phyloP scores from a whole-genome alignment of 2,329 filamentous ascomycete genomes.

The Chrysoporthe deuterocubensis region DNA sequence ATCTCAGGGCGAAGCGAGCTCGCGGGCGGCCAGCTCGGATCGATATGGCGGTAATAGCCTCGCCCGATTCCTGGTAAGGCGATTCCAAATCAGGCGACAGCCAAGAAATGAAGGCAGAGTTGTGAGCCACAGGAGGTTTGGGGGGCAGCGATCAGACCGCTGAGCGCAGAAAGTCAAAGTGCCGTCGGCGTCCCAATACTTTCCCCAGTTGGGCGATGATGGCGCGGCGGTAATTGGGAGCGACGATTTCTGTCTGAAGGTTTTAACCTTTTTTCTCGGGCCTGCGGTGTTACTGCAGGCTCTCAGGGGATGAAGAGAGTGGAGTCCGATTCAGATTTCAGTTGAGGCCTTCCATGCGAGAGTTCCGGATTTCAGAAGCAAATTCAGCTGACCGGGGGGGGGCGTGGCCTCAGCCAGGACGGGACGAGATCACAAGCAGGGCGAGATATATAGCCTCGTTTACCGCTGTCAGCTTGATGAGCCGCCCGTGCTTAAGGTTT shows the following conservation, averaged over 20 bases:
- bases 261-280: not conserved
- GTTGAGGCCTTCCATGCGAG: not conserved
- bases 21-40: slow-evolving; percentile 3
- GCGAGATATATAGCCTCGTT: not conserved
- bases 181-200: not conserved
- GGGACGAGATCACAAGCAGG: not conserved
- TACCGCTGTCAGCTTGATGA: not conserved
- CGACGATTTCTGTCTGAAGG: not conserved
- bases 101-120: not conserved
- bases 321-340: slow-evolving; percentile 8
- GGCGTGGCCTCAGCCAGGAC: not conserved
- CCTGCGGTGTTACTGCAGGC: not conserved
- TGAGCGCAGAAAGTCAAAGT: slow-evolving; percentile 5
- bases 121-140: slow-evolving; percentile 8
- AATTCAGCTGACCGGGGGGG: not conserved
- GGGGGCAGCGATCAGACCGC: slow-evolving; percentile 2
- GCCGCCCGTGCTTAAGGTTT: not conserved
- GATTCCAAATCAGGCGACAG: not conserved
- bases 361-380: not conserved
- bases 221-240: not conserved
- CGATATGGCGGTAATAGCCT: slow-evolving; percentile 8
- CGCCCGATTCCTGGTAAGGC: not conserved
- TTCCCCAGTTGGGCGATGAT: not conserved
- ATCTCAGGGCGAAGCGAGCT: slow-evolving; percentile 10
- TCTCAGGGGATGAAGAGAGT: slow-evolving; percentile 4